phyloP scores from a whole-genome alignment of 2,329 filamentous ascomycete genomes.

The Colletotrichum costaricense region DNA sequence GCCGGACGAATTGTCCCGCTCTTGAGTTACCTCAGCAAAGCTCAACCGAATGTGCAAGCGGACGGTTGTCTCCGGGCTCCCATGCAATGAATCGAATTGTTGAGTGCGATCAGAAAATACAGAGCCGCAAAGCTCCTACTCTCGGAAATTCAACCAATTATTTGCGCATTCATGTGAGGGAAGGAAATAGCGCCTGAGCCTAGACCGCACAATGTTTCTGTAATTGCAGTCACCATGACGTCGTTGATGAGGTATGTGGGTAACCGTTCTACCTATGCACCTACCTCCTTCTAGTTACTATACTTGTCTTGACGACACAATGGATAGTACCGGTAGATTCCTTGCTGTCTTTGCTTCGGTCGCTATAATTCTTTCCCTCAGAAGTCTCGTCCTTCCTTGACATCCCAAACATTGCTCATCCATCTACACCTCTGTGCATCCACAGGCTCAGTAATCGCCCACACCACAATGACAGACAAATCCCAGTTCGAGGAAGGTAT shows the following conservation, averaged over 20 bases:
- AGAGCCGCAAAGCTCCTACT: background rate
- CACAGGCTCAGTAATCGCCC: background rate
- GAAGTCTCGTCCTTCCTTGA: background rate
- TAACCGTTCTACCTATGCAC: slow-evolving; percentile 2
- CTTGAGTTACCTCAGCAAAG: background rate
- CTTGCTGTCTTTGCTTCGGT: background rate
- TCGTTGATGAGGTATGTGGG: slow-evolving; percentile 35
- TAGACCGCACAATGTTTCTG: slow-evolving; percentile 19
- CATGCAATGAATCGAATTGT: background rate
- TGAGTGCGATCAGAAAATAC: background rate
- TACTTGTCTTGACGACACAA: slow-evolving; percentile 13
- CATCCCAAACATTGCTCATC: too few relatives aligned
- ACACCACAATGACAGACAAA: slow-evolving; percentile 24
- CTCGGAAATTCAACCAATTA: background rate
- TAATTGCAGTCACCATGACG: slow-evolving; percentile 34
- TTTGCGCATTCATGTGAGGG: background rate
- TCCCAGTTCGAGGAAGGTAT: slow-evolving; percentile 39
- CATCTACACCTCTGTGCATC: background rate
- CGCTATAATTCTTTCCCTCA: background rate
- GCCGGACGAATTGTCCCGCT: background rate
- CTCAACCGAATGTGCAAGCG: background rate
- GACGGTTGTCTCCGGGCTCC: background rate
- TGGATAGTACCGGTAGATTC: background rate
- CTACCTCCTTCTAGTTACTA: background rate
- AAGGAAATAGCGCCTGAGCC: slow-evolving; percentile 1